Evolutionary conservation across 495 filamentous ascomycete genomes (phyloP), one percentile per base, ranked within the genome.

Genomic region (Daldinia grandis): DNA sequence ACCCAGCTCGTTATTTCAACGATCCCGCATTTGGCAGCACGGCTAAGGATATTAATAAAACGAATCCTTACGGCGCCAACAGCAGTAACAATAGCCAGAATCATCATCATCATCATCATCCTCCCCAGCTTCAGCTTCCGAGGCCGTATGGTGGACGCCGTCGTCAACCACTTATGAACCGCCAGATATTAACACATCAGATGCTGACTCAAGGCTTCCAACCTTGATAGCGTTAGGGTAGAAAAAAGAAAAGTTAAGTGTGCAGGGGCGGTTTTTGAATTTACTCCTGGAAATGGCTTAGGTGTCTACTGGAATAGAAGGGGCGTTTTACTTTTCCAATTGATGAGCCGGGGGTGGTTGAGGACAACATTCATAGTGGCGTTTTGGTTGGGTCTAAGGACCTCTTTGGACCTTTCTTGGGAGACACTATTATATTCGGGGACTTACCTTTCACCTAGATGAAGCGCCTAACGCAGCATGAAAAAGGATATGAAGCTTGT

Each of bases 181-280:
- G 75, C 54, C 73, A 77, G 65, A 73, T 77, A 21, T 71, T 77
- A 70, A 77, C 75, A 4, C 75, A 77, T 53, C 73, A 77, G 56
- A 77, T 77, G 37, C 28, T 77, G 21, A 77, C 75, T 9, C 75
- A 77, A 33, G 75, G 75, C 3, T 77, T 73, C 28, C 75, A 75
- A 24, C 75, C 69, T 38, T 77, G 38, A 74, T 28, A 25, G 15
- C 6, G 44, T 49, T 60, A 3, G 17, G 5, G 25, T 28, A 17
- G 14, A 8, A 24, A 9, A 4, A 0, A 30, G 1, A 2, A 4
- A 0, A 30, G 1, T 1, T 27, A n/a, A 6, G 4, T 5, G 25
- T 30, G 15, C 57, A 35, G 17, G 40, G 17, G n/a, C 40, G 17
- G 40, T 9, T 44, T 44, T 44, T 17, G 40, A 44, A 17, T 35